Evolutionary conservation across 345 rosid species (phyloP).

Genomic region (Linum trigynum): DNA sequence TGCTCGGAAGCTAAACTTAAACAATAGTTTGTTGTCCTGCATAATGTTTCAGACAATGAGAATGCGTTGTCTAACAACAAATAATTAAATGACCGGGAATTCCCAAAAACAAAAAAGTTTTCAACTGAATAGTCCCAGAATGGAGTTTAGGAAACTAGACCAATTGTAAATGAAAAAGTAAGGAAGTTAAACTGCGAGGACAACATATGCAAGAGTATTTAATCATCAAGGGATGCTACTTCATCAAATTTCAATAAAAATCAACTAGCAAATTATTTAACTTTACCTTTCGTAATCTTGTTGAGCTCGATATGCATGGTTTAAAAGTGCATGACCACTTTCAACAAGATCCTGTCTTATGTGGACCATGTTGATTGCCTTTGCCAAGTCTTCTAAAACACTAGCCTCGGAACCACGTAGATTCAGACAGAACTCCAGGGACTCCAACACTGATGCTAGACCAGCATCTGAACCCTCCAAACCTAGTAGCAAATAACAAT

Average conservation of each 20-base stretch:
- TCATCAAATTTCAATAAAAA: background rate
- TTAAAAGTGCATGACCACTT: constrained; percentile 67
- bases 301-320: constrained; percentile 71
- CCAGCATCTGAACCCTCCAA: constrained; percentile 90
- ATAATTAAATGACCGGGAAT: too few relatives aligned
- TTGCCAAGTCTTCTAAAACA: constrained; percentile 81
- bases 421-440: constrained; percentile 79
- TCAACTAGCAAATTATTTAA: constrained; percentile 6
- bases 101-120: too few relatives aligned
- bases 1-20: constrained; percentile 75
- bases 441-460: constrained; percentile 69
- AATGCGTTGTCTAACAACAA: background rate
- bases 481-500: constrained; percentile 33
- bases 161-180: too few relatives aligned
- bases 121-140: too few relatives aligned
- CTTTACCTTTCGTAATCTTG: constrained; percentile 84
- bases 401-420: constrained; percentile 93
- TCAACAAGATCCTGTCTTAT: constrained; percentile 71
- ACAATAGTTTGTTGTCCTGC: constrained; percentile 73
- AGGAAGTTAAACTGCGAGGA: background rate
- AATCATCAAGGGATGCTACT: background rate
- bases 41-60: background rate
- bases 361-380: constrained; percentile 80
- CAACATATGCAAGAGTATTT: background rate
- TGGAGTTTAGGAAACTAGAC: too few relatives aligned